phyloP scores from a whole-genome alignment of 208 protist species.

The Phytomonas francai region DNA sequence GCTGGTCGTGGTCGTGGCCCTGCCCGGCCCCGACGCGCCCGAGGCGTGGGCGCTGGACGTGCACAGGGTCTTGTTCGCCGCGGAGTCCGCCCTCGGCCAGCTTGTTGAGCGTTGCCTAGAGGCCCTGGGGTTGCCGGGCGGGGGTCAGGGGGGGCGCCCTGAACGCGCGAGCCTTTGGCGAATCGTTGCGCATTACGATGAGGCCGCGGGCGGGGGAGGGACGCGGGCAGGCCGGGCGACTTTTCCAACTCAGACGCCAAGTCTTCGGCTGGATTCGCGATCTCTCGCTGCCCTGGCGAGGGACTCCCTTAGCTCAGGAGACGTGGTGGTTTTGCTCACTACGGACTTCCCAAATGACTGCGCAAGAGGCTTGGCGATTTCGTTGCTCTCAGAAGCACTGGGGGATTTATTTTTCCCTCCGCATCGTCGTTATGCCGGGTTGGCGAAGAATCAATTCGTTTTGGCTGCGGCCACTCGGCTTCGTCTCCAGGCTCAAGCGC shows the following conservation, averaged over 20 bases:
- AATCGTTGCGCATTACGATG: neutral
- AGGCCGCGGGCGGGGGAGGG: neutral
- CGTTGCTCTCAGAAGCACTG: neutral
- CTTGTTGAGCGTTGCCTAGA: slow-evolving; percentile 38
- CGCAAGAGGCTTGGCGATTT: neutral
- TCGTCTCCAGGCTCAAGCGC: neutral
- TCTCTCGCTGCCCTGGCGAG: neutral
- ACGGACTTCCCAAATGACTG: neutral
- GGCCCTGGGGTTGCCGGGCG: slow-evolving; percentile 3
- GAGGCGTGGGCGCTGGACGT: slow-evolving; percentile 13
- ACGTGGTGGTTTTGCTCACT: neutral
- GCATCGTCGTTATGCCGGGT: neutral
- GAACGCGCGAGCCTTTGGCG: neutral
- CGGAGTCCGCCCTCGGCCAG: slow-evolving; percentile 52
- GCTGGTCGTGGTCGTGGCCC: slow-evolving; percentile 16
- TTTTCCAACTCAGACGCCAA: neutral
- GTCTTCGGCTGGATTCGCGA: neutral
- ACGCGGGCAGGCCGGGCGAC: neutral
- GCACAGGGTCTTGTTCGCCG: slow-evolving; percentile 37
- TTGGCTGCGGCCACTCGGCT: neutral
- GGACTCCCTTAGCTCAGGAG: neutral
- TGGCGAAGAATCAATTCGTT: neutral
- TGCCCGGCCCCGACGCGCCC: neutral
- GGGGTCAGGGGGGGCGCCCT: too few species aligned
- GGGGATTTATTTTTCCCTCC: neutral